Evolutionary conservation across 306 rosid genomes (phyloP).

Genomic region (Herpetospermum pedunculosum): DNA sequence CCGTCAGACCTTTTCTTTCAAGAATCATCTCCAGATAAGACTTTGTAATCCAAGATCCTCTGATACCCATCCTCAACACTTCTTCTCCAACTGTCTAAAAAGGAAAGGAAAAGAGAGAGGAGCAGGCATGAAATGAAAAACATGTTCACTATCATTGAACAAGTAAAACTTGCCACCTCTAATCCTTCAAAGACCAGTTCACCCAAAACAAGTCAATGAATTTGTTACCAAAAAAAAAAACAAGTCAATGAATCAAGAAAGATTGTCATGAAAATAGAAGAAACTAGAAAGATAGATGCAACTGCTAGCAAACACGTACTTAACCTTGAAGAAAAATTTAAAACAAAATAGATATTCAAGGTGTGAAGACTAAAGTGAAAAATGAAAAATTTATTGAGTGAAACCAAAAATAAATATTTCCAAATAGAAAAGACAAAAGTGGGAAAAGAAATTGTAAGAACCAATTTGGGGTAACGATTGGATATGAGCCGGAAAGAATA

Average conservation of each 20-base stretch:
- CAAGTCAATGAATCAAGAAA: background rate
- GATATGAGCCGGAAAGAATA: background rate
- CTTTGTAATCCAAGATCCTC: conserved; percentile 89
- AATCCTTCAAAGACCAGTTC: background rate
- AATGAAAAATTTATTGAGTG: background rate
- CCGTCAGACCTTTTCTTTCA: conserved; percentile 66
- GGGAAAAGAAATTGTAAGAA: background rate
- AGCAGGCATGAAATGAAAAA: background rate
- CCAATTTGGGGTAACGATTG: background rate
- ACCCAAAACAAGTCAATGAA: background rate
- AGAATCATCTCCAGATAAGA: conserved; percentile 97
- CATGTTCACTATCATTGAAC: background rate
- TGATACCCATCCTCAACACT: conserved; percentile 61
- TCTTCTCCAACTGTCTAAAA: conserved; percentile 91
- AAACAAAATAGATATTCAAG: background rate
- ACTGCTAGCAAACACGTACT: background rate
- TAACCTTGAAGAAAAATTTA: background rate
- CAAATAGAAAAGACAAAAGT: background rate
- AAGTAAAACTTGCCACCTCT: background rate
- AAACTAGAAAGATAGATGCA: too few relatives aligned
- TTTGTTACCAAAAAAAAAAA: too few relatives aligned
- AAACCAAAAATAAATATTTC: background rate
- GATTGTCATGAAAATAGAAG: background rate
- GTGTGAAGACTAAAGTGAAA: background rate
- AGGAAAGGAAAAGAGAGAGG: background rate